Conservation (phyloP, 495 filamentous ascomycete genomes). For the Cairneyella variabilis region DNA sequence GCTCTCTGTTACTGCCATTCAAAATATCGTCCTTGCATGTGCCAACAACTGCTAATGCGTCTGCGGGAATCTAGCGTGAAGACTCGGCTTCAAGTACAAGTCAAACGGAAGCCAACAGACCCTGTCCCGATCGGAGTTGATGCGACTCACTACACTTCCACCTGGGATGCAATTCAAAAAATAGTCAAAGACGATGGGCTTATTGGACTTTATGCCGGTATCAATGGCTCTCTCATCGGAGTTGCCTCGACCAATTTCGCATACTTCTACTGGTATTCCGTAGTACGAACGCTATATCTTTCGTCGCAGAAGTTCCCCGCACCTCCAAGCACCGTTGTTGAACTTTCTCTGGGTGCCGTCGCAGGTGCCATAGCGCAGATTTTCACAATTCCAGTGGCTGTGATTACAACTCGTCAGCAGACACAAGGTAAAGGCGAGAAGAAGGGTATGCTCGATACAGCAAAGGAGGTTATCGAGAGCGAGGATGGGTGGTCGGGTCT, state of each 20-base stretch:
- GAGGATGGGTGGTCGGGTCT: constrained; percentile 88
- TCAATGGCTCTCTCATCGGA: constrained; percentile 79
- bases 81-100: constrained; percentile 94
- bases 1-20: not conserved
- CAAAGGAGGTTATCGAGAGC: constrained; percentile 78
- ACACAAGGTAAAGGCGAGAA: constrained; percentile 78
- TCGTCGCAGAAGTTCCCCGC: constrained; percentile 56
- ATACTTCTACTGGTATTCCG: constrained; percentile 99
- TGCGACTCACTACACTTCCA: constrained; percentile 73
- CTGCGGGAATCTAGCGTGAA: constrained; percentile 63
- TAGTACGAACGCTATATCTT: constrained; percentile 80
- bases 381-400: constrained; percentile 93
- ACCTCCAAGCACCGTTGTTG: constrained; percentile 75
- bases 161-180: constrained; percentile 81
- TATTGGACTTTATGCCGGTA: constrained; percentile 81
- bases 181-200: constrained; percentile 82
- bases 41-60: constrained; percentile 8
- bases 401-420: constrained; percentile 93
- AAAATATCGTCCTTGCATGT: not conserved
- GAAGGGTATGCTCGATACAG: constrained; percentile 87
- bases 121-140: constrained; percentile 33
- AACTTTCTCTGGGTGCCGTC: constrained; percentile 82
- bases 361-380: constrained; percentile 90
- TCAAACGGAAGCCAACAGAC: constrained; percentile 58
- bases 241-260: constrained; percentile 98